Conservation (phyloP, 352 stramenopile species). For the Pythium oligandrum region DNA sequence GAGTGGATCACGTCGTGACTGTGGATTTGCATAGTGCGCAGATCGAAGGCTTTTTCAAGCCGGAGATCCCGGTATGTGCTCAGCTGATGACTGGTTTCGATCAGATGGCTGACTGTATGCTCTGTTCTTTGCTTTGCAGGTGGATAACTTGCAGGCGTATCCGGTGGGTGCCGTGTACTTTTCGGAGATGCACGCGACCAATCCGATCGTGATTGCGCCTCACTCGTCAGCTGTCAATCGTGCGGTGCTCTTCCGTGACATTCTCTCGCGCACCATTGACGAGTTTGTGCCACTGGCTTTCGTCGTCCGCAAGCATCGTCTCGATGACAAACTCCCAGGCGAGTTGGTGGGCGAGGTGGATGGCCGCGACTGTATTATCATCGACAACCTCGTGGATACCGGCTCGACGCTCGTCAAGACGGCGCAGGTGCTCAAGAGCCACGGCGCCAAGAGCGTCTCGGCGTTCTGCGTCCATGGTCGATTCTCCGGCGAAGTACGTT, state of each 20-base stretch:
- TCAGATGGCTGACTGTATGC: not conserved
- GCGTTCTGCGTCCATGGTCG: slow-evolving; percentile 82
- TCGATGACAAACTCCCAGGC: slow-evolving; percentile 57
- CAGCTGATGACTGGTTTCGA: not conserved
- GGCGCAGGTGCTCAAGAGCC: slow-evolving; percentile 74
- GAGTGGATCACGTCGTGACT: slow-evolving; percentile 84
- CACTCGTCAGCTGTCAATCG: slow-evolving; percentile 79
- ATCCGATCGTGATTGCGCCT: slow-evolving; percentile 77
- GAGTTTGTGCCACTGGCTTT: slow-evolving; percentile 76
- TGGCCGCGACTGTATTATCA: slow-evolving; percentile 83
- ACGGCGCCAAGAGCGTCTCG: slow-evolving; percentile 71
- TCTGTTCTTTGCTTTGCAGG: slow-evolving; percentile 15
- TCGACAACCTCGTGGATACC: slow-evolving; percentile 86
- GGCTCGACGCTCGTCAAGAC: slow-evolving; percentile 80
- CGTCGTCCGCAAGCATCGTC: slow-evolving; percentile 79
- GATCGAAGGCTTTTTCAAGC: slow-evolving; percentile 88
- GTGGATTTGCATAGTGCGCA: slow-evolving; percentile 86
- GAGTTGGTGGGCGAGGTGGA: slow-evolving; percentile 77
- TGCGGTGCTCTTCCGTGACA: slow-evolving; percentile 78
- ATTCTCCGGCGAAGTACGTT: slow-evolving; percentile 72
- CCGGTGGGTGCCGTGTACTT: slow-evolving; percentile 86
- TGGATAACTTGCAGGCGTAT: slow-evolving; percentile 84
- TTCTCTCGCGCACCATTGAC: slow-evolving; percentile 69
- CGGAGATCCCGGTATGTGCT: slow-evolving; percentile 54
- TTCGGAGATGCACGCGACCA: slow-evolving; percentile 60